Base-by-base conservation (phyloP, 345 rosid species). In the Boechera stricta region DNA sequence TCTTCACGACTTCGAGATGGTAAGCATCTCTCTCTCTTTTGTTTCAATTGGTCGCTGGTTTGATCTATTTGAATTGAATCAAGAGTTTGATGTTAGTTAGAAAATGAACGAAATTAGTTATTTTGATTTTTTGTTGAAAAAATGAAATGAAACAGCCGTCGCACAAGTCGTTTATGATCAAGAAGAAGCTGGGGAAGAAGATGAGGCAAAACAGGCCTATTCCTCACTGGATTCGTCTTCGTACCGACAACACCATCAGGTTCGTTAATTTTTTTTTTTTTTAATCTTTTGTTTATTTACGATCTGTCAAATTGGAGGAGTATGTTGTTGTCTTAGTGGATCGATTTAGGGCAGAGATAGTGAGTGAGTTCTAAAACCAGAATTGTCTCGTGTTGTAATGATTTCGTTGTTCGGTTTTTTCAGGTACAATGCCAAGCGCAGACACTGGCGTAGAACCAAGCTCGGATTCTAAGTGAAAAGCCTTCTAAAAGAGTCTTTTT, bases 401-500 rank as follows among this genome's bases (percentile, higher is more conserved):
- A 8, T 42, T 32, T 76, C 0, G 28, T 26, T 33, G 24, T 32
- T 0, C 13, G 48, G 47, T 6, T 44, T 6, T 2, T 24, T 56
- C 56, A 88, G 93, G 87, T 87, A 88, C 82, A 88, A 88, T 54
- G 90, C 92, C 0, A 88, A 88, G 87, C 90, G 92, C 57, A 84
- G 92, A 71, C 92, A 88, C 84, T 88, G 93, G 93, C 87, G 90
- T 62, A 81, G 90, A 64, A 87, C 93, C 82, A 88, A 88, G 85
- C 86, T 88, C n/a, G 84, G 84, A 33, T 81, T 78, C 82, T 78
- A 78, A 67, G 67, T 65, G 66, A 64, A 1, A 26, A 13, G 64
- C 24, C 48, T 41, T 16, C 9, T n/a, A 0, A 28, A n/a, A 53
- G 70, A 63, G 5, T 64, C 1, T 69, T 24, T 28, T 18, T 28